Base-by-base conservation (phyloP, 2,329 filamentous ascomycete species). In the Botrytis fragariae region DNA sequence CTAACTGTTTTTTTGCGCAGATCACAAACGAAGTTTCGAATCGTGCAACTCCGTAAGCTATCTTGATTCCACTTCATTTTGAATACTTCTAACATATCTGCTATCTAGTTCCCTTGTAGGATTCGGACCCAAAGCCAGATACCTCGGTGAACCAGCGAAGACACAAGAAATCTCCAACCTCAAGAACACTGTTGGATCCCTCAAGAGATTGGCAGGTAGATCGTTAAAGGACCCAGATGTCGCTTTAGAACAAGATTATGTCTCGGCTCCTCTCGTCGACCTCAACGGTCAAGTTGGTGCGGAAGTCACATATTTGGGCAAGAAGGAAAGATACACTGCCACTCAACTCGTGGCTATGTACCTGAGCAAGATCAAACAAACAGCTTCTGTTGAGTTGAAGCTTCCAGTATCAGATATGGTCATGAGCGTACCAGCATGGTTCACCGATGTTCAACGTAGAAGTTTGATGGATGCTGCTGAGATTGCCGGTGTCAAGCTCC, bases 11-110 rank as follows among this genome's bases (percentile, higher is more conserved):
- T 18, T 61, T 73, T 71, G 71, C 79, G 73, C 81, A 97, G 94
- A 97, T 99, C 83, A 92, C 94, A 86, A 99, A 99, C 88, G 96
- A 99, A 86, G 96, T 98, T 80, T 99, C 96, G 79, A 98, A 99
- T 89, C 92, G 96, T 85, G 91, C 94, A 75, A 99, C 96, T 80
- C 96, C 96, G 93, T 98, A 93, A 88, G 94, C 91, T 72, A 37
- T 69, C 29, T 32, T 12, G 8, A 14, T 69, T n/a, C 71, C 22
- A n/a, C n/a, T 20, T 39, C 16, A 22, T 62, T 20, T 42, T n/a
- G 8, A 60, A 4, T 12, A 22, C 35, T 22, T 16, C 44, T 64
- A 61, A 70, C 54, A 78, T 69, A 79, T 73, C 63, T 62, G 74
- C 48, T 75, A 69, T 73, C 72, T 81, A 97, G 95, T 76, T 94